phyloP scores from a whole-genome alignment of 2,329 filamentous ascomycete species.

The Fusarium cyanostomum region DNA sequence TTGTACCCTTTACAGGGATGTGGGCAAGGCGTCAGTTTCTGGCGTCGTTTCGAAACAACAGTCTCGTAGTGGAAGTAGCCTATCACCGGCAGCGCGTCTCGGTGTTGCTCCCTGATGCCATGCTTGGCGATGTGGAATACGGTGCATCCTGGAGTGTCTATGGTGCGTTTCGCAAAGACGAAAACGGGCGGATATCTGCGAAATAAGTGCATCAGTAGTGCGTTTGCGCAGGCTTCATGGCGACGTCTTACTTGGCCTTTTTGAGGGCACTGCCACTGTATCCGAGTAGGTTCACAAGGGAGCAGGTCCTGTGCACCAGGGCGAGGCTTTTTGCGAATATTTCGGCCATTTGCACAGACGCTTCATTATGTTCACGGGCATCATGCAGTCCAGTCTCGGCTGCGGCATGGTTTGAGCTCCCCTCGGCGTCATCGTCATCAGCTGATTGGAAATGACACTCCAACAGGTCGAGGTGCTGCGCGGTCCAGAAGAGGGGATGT shows the following conservation, averaged over 20 bases:
- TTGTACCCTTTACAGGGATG: not conserved
- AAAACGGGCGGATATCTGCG: not conserved
- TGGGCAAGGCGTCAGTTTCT: not conserved
- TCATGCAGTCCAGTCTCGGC: no score
- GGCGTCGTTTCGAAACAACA: not conserved
- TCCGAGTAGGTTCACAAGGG: not conserved
- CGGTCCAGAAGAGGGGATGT: not conserved
- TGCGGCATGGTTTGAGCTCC: no score
- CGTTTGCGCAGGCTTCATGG: not conserved
- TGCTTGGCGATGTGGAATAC: not conserved
- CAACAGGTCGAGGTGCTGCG: not conserved
- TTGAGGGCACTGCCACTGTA: not conserved
- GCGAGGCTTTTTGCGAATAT: not conserved
- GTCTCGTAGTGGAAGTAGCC: constrained; percentile 6
- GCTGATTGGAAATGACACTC: not conserved
- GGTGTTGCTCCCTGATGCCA: not conserved
- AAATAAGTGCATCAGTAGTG: not conserved
- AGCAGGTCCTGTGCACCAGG: not conserved
- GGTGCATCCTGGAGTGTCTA: not conserved
- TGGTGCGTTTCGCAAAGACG: not conserved
- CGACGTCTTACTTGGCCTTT: not conserved
- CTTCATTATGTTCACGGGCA: not conserved
- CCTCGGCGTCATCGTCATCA: not conserved
- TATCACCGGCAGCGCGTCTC: not conserved
- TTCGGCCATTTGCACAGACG: not conserved